phyloP scores from a whole-genome alignment of 2,329 filamentous ascomycete genomes.

The Penicillium capsulatum region DNA sequence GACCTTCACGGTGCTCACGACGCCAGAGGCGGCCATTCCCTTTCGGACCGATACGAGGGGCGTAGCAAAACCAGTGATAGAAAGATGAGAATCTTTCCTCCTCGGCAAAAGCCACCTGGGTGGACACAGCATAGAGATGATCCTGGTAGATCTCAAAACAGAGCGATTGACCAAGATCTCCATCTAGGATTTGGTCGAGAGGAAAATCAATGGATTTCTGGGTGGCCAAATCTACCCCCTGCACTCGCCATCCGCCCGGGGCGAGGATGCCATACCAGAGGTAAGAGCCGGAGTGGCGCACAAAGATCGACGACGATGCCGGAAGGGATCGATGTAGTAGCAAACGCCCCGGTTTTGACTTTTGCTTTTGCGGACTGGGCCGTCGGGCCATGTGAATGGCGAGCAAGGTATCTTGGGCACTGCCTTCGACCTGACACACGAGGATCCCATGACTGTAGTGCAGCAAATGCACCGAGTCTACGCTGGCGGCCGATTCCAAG shows the following conservation, averaged over 20 bases:
- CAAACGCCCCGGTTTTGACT: conserved; percentile 33
- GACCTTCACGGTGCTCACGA: conserved; percentile 63
- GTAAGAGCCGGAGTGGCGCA: conserved; percentile 31
- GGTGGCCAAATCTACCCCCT: no score
- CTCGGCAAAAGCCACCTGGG: no score
- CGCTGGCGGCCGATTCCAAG: conserved; percentile 30
- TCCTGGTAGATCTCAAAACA: no score
- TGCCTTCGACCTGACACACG: conserved; percentile 54
- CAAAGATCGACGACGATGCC: conserved; percentile 58
- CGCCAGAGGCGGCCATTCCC: conserved; percentile 58
- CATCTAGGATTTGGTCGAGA: no score
- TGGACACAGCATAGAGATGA: no score
- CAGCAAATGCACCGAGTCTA: conserved; percentile 51
- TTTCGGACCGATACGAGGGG: conserved; percentile 7
- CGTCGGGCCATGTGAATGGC: conserved; percentile 44
- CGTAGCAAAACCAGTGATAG: no score
- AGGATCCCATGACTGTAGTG: conserved; percentile 56
- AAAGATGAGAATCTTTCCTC: no score
- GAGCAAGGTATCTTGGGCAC: conserved; percentile 46
- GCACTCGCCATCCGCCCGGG: no score
- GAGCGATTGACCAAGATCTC: no score
- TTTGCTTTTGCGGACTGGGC: conserved; percentile 17
- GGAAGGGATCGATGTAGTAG: conserved; percentile 43
- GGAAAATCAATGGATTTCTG: no score
- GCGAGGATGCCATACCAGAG: no score